phyloP scores from a whole-genome alignment of 257 asterid genomes.

The Craterostigma plantagineum region DNA sequence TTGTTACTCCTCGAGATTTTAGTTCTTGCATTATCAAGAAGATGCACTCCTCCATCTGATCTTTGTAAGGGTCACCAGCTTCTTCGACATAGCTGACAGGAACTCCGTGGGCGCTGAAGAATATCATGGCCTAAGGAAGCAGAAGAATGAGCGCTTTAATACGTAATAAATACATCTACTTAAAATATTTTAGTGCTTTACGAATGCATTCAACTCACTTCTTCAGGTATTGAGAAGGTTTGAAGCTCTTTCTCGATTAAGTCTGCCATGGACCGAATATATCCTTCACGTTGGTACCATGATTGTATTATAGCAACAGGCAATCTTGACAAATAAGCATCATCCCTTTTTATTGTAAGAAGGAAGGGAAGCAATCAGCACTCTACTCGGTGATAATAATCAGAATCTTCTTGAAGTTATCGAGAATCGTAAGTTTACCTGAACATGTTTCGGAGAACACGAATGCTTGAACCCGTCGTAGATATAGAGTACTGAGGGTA shows the following conservation, averaged over 20 bases:
- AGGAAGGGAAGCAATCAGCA: not conserved
- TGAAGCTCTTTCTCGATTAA: conserved; percentile 68
- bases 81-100: conserved; percentile 84
- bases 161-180: conserved; percentile 1
- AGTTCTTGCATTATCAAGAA: conserved; percentile 81
- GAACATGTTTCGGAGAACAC: conserved; percentile 66
- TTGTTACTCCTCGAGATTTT: conserved; percentile 52
- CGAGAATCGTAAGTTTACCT: conserved; percentile 15
- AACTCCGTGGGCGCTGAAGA: conserved; percentile 96
- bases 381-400: not conserved
- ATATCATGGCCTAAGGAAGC: conserved; percentile 47
- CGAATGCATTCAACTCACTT: conserved; percentile 25
- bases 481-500: conserved; percentile 96
- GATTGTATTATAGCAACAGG: conserved; percentile 86
- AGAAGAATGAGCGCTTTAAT: conserved; percentile 1
- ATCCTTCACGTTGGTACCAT: conserved; percentile 90
- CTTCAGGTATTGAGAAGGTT: conserved; percentile 36
- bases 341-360: conserved; percentile 21
- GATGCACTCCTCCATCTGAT: conserved; percentile 94
- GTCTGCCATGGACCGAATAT: conserved; percentile 80
- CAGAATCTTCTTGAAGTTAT: too few relatives aligned
- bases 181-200: not conserved
- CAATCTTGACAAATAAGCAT: conserved; percentile 39
- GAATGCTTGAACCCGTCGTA: conserved; percentile 91
- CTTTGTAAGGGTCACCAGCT: conserved; percentile 87